A percentile compares a stretch with the other conserved stretches of the same genome.
These are phyloP conservation scores for Russula griseocarnosa DNA, from an alignment of 768 basidiomycete species.

Conservation along the genomic window DNA sequence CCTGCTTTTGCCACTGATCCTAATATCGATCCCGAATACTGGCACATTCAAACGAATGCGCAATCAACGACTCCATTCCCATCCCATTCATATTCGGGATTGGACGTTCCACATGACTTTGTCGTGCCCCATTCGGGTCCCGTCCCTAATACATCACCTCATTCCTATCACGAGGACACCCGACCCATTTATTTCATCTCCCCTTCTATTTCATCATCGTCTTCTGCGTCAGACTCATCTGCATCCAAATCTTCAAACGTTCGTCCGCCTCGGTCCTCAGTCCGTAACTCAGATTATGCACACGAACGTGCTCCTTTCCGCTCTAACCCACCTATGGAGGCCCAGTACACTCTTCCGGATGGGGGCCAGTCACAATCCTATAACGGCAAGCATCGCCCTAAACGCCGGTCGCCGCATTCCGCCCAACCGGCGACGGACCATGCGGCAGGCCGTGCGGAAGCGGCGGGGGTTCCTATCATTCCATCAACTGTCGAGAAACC, in stretches of 20 bases:
- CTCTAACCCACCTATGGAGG: neutral
- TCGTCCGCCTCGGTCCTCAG: neutral
- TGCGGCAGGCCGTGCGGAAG: constrained; percentile 1
- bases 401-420: constrained; percentile 13
- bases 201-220: constrained; percentile 13
- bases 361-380: constrained; percentile 6
- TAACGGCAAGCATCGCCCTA: constrained; percentile 10
- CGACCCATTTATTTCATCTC: constrained; percentile 13
- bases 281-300: constrained; percentile 5
- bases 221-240: constrained; percentile 16
- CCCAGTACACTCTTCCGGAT: neutral
- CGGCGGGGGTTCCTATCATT: neutral
- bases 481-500: neutral
- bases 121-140: constrained; percentile 11
- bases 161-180: constrained; percentile 18
- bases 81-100: constrained; percentile 10
- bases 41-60: constrained; percentile 1
- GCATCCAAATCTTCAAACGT: constrained; percentile 4
- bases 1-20: constrained; percentile 38
- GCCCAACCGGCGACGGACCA: neutral
- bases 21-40: constrained; percentile 33
- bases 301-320: constrained; percentile 3
- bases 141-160: neutral
- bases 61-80: constrained; percentile 5
- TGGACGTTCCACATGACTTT: constrained; percentile 19